Conservation (phyloP, 306 rosid genomes). For the Cucurbita maxima region DNA sequence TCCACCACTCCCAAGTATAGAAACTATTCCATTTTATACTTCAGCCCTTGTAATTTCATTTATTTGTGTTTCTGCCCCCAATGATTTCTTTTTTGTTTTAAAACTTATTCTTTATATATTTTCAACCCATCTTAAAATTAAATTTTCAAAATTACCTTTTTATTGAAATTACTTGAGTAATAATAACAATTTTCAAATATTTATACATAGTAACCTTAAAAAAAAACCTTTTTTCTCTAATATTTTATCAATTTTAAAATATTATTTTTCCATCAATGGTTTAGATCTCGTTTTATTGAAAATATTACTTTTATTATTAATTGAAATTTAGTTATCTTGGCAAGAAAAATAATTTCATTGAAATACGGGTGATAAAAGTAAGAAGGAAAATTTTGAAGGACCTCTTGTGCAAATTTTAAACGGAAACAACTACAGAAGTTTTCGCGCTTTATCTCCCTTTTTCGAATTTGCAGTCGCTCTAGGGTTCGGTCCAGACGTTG, state of each 20-base stretch:
- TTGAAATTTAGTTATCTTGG: neutral
- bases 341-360: neutral
- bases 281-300: too few relatives aligned
- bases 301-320: neutral
- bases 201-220: too few relatives aligned
- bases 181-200: too few relatives aligned
- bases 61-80: neutral
- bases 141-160: too few relatives aligned
- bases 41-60: neutral
- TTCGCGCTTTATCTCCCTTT: neutral
- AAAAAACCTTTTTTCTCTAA: too few relatives aligned
- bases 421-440: neutral
- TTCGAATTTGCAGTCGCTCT: conserved; percentile 1
- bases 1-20: neutral
- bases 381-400: neutral
- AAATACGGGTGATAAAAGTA: neutral
- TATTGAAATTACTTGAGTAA: too few relatives aligned
- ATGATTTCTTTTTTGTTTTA: too few relatives aligned
- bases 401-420: neutral
- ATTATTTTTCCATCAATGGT: too few relatives aligned
- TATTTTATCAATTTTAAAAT: too few relatives aligned
- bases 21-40: neutral
- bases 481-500: neutral
- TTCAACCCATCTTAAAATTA: too few relatives aligned
- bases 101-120: too few relatives aligned